Evolutionary conservation across 2,329 filamentous ascomycete species (phyloP).

Genomic region (Paecilomyces dactylethromorphus): DNA sequence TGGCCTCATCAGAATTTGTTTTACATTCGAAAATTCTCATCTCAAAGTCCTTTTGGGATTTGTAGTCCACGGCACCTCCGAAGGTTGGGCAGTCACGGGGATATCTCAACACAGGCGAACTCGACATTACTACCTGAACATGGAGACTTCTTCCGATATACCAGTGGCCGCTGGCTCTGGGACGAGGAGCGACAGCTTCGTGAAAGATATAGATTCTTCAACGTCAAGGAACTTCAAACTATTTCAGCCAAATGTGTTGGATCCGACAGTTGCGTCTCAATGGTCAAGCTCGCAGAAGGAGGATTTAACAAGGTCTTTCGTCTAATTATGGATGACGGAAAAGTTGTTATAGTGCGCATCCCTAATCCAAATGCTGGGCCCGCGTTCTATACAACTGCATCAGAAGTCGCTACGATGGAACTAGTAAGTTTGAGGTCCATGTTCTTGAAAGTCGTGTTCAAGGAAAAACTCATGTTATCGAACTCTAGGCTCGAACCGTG

Average conservation of each 20-base stretch:
- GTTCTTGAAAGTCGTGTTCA: background rate
- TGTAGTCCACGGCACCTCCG: background rate
- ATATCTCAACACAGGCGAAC: background rate
- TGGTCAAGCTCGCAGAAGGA: conserved; percentile 32
- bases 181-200: conserved; percentile 27
- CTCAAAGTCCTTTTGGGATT: background rate
- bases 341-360: conserved; percentile 14
- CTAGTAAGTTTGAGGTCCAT: conserved; percentile 7
- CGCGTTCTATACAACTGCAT: conserved; percentile 6
- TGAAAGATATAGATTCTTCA: conserved; percentile 26
- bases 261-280: conserved; percentile 23
- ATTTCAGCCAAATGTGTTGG: background rate
- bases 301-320: conserved; percentile 31
- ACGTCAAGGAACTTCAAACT: conserved; percentile 15
- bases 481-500: background rate
- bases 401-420: conserved; percentile 11
- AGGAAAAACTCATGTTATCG: background rate
- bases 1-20: background rate
- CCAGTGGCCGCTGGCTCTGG: conserved; percentile 29
- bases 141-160: conserved; percentile 22
- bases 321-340: conserved; percentile 16
- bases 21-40: background rate
- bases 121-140: background rate
- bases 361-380: conserved; percentile 8
- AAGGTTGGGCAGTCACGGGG: background rate